A percentile compares a stretch with the other conserved stretches of the same genome.
Evolutionary conservation across 306 rosid genomes (phyloP).

Genomic region (Coriaria nepalensis): DNA sequence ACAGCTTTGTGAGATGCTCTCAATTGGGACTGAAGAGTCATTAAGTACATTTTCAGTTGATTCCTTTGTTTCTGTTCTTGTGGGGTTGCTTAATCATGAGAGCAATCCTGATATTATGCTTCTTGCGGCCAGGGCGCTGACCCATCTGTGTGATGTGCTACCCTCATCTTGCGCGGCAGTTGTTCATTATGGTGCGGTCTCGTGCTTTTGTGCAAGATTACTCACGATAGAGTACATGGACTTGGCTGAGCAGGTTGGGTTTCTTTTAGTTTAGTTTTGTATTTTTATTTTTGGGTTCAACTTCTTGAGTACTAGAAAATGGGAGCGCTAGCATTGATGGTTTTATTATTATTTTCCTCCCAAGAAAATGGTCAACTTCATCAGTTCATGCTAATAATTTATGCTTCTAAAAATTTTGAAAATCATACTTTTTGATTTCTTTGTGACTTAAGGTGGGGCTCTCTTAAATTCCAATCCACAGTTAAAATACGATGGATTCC

Average conservation of each 20-base stretch:
- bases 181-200: constrained; percentile 93
- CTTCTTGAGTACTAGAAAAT: constrained; percentile 5
- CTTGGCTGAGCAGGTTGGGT: constrained; percentile 92
- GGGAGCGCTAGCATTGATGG: background rate
- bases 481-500: background rate
- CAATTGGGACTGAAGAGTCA: constrained; percentile 94
- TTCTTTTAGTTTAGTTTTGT: too few relatives aligned
- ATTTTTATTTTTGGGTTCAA: constrained; percentile 4
- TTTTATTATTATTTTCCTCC: too few relatives aligned
- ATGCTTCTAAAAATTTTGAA: too few relatives aligned
- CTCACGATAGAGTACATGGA: constrained; percentile 98
- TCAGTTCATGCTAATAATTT: too few relatives aligned
- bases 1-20: constrained; percentile 91
- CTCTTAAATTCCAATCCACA: too few relatives aligned
- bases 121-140: constrained; percentile 90
- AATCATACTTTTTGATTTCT: too few relatives aligned
- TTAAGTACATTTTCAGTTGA: constrained; percentile 87
- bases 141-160: constrained; percentile 86
- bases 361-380: too few relatives aligned
- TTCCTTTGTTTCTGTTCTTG: constrained; percentile 91
- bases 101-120: constrained; percentile 98
- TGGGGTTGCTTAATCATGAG: constrained; percentile 89
- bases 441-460: too few relatives aligned
- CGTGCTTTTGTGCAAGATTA: constrained; percentile 84
- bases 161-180: constrained; percentile 98